Evolutionary conservation across 176 grass and related monocot genomes (phyloP), one percentile per base, ranked within the genome.

Genomic region (Avena eriantha): DNA sequence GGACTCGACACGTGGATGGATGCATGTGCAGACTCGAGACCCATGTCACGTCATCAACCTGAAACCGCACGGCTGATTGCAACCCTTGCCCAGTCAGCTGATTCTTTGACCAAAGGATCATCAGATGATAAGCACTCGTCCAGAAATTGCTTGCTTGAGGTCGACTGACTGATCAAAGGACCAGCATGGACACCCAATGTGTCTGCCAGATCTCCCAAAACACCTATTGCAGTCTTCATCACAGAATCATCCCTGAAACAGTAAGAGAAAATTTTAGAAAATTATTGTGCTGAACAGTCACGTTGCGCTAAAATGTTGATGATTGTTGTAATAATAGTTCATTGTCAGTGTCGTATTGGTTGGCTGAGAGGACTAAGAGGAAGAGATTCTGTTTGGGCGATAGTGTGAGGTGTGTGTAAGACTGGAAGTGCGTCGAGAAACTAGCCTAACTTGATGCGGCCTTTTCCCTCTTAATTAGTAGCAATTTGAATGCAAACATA

Each of bases 161-260:
- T 31, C 22, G 92, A 94, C 75, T 94, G 90, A 74, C 54, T 86
- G 79, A 97, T 94, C 83, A 92, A 92, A 29, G 87, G 89, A 29
- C 92, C 88, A 83, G 90, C 90, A 88, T 97, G 75, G 51, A 69
- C 83, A 61, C 94, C 94, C 80, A 97, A 89, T 43, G 94, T 97
- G 85, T 97, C 94, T 0, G 94, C 94, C 57, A 97, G 49, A 88
- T 97, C 94, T 76, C 94, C 94, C 63, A 97, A 83, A 23, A 97
- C 94, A 69, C 92, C 94, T 48, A 97, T 88, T 65, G 94, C 94
- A 56, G 92, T 91, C 82, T 94, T 97, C 92, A 94, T 94, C 94
- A 97, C 94, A 86, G 76, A 87, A 88, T 97, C 94, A 94, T 97
- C 92, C 92, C 94, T 97, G 76, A 87, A 69, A 80, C 78, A 46